A percentile compares a stretch with the other conserved stretches of the same genome.
Conservation (phyloP, 1,284 basidiomycete species). For the Gomphus sp. region DNA sequence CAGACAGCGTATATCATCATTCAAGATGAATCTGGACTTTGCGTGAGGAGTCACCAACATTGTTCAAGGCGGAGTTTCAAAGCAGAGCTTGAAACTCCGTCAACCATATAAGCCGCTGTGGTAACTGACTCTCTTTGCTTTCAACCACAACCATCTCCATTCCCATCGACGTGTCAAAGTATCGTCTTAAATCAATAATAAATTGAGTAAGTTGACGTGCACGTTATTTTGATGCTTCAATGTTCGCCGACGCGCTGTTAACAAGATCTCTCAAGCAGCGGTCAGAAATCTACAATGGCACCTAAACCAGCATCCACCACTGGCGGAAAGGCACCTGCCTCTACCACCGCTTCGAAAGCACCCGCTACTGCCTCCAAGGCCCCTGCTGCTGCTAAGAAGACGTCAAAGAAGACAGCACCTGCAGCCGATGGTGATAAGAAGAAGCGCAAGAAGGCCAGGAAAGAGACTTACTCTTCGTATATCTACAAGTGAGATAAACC, state of each 20-base stretch:
- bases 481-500: constrained; percentile 50
- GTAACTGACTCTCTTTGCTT: background rate
- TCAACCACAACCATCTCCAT: constrained; percentile 3
- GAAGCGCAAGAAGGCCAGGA: constrained; percentile 50
- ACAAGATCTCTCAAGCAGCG: background rate
- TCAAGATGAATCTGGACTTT: background rate
- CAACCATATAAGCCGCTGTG: constrained; percentile 1
- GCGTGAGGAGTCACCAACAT: background rate
- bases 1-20: background rate
- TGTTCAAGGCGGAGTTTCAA: background rate
- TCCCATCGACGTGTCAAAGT: background rate
- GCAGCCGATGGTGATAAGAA: constrained; percentile 44
- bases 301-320: constrained; percentile 20
- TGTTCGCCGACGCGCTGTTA: background rate
- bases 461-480: constrained; percentile 63
- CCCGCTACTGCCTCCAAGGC: constrained; percentile 34
- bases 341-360: constrained; percentile 42
- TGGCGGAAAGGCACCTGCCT: constrained; percentile 44
- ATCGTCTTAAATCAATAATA: background rate
- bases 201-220: background rate
- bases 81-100: constrained; percentile 3
- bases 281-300: background rate
- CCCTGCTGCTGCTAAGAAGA: constrained; percentile 23
- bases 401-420: constrained; percentile 43
- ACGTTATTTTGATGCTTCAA: background rate